These are phyloP conservation scores for Bolboschoenoplectus hybrid DNA, from an alignment of 202 grass and related monocot species.

Conservation along the genomic window DNA sequence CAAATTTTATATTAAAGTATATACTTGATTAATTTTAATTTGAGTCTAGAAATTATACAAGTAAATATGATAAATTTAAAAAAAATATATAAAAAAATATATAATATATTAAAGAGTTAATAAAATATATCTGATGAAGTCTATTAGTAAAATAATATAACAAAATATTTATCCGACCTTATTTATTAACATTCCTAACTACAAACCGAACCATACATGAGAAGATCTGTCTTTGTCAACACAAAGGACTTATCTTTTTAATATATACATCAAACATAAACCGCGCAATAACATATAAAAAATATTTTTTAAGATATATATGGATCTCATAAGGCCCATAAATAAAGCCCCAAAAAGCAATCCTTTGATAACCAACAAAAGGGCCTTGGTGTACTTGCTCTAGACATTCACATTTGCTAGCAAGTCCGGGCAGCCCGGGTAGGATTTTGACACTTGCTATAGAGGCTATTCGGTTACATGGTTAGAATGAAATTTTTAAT, in stretches of 20 bases:
- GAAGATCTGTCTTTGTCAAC: background rate
- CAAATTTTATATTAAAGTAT: no score
- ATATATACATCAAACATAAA: background rate
- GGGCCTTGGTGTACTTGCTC: background rate
- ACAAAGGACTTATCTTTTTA: background rate
- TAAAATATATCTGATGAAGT: no score
- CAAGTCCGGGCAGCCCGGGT: no score
- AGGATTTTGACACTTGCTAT: no score
- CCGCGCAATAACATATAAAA: background rate
- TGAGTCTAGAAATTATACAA: no score
- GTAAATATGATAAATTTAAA: no score
- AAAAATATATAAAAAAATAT: no score
- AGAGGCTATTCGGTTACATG: no score
- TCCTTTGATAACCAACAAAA: background rate
- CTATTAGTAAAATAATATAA: background rate
- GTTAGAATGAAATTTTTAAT: no score
- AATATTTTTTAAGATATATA: background rate
- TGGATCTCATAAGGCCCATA: background rate
- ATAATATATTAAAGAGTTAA: no score
- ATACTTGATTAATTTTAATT: no score
- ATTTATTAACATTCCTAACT: background rate
- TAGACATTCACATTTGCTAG: no score
- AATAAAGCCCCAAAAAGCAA: background rate
- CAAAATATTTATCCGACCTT: background rate
- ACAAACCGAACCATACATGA: background rate